Conservation (phyloP, 768 basidiomycete genomes). For the Suillus subalutaceus region DNA sequence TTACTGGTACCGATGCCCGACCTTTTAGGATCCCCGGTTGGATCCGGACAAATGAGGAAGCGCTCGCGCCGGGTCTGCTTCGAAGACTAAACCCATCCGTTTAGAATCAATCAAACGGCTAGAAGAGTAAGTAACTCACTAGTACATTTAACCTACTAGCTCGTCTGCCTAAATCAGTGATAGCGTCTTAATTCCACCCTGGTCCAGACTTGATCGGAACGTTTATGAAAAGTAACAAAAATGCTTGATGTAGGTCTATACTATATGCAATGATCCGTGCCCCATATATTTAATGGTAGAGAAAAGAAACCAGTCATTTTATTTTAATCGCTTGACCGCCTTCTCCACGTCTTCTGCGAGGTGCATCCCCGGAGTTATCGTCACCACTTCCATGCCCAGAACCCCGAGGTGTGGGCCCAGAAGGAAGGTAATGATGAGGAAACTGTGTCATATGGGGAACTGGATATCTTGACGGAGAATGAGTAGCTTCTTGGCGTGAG, state of each 20-base stretch:
- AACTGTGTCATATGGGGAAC: constrained; percentile 43
- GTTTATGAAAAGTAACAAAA: constrained; percentile 20
- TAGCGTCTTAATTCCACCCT: constrained; percentile 6
- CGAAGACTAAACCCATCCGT: neutral
- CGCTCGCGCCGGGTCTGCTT: neutral
- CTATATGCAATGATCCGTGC: constrained; percentile 17
- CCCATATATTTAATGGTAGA: constrained; percentile 29
- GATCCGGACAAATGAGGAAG: neutral
- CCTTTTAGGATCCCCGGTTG: neutral
- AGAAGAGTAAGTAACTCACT: constrained; percentile 4
- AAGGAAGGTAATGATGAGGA: constrained; percentile 54
- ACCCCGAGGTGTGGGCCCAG: constrained; percentile 52
- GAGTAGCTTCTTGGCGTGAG: constrained; percentile 55
- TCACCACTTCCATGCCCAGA: constrained; percentile 38
- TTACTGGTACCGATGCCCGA: neutral
- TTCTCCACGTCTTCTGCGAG: constrained; percentile 58
- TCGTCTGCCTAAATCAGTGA: constrained; percentile 3
- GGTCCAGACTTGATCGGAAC: constrained; percentile 17
- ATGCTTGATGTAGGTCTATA: constrained; percentile 26
- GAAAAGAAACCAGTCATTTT: constrained; percentile 38
- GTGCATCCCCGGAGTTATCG: constrained; percentile 41
- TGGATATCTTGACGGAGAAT: constrained; percentile 43
- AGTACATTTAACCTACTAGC: constrained; percentile 6
- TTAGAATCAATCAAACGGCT: neutral
- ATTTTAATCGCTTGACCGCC: constrained; percentile 57